A percentile compares a stretch with the other conserved stretches of the same genome.
Conservation (phyloP, 345 rosid species). For the Turnera subulata region DNA sequence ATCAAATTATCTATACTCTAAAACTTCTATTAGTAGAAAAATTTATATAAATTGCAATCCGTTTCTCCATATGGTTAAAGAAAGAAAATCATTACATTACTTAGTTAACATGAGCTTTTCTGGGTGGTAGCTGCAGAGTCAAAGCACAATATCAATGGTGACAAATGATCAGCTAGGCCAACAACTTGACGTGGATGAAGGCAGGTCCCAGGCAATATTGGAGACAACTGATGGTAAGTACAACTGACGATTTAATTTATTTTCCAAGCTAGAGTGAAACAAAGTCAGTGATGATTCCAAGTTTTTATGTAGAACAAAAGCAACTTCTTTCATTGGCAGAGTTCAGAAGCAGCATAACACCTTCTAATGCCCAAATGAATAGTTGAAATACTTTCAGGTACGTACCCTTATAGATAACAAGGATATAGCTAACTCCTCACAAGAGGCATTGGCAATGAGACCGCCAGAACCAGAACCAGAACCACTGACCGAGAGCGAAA, state of each 20-base stretch:
- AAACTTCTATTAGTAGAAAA: background rate
- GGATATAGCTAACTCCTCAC: slow-evolving; percentile 9
- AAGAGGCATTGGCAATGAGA: slow-evolving; percentile 14
- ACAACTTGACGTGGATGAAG: slow-evolving; percentile 12
- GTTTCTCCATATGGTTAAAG: background rate
- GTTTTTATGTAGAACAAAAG: background rate
- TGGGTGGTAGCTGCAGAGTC: slow-evolving; percentile 29
- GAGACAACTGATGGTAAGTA: slow-evolving; percentile 27
- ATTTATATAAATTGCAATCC: background rate
- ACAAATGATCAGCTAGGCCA: slow-evolving; percentile 30
- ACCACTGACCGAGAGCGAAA: slow-evolving; percentile 55
- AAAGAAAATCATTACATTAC: no score
- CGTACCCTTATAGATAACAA: slow-evolving; percentile 27
- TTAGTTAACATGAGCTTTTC: slow-evolving; percentile 15
- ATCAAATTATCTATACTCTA: slow-evolving; percentile 8
- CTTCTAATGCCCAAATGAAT: background rate
- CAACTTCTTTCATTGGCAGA: background rate
- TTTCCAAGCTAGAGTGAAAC: background rate
- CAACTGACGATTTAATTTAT: slow-evolving; percentile 1
- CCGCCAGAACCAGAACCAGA: no score
- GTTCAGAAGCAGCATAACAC: background rate
- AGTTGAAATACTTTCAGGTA: slow-evolving; percentile 29
- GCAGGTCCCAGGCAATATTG: slow-evolving; percentile 11
- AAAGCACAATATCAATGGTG: slow-evolving; percentile 14
- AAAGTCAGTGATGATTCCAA: no score